phyloP scores from a whole-genome alignment of 1,284 basidiomycete species.

The Kalmanozyma brasiliensis region DNA sequence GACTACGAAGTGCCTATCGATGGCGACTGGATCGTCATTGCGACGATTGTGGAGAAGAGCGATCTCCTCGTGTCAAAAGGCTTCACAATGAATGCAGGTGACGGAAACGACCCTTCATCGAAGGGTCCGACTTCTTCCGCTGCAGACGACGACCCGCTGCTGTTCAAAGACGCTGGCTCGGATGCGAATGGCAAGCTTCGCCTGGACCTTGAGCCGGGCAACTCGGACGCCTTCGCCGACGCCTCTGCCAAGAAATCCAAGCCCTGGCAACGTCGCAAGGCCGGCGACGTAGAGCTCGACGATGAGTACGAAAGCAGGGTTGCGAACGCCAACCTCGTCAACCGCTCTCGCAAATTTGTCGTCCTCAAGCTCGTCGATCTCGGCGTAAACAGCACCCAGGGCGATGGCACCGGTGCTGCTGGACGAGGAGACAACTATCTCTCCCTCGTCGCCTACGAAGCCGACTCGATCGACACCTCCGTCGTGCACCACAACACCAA shows the following conservation, averaged over 20 bases:
- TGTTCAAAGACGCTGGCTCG: conserved; percentile 20
- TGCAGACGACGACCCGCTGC: conserved; percentile 27
- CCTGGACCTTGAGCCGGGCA: conserved; percentile 41
- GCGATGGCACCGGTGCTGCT: conserved; percentile 64
- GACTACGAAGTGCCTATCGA: conserved; percentile 89
- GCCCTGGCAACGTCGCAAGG: conserved; percentile 49
- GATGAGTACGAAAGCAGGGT: conserved; percentile 70
- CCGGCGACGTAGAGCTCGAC: conserved; percentile 64
- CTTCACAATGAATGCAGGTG: too few relatives aligned
- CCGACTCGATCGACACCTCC: conserved; percentile 73
- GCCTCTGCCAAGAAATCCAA: not conserved
- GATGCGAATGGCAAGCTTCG: conserved; percentile 13
- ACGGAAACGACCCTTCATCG: too few relatives aligned
- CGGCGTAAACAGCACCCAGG: conserved; percentile 72
- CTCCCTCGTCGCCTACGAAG: conserved; percentile 85
- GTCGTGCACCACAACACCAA: conserved; percentile 7
- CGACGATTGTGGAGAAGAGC: conserved; percentile 85
- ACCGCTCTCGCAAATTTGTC: conserved; percentile 80
- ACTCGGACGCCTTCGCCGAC: conserved; percentile 19
- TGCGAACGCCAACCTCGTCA: conserved; percentile 11
- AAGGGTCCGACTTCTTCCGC: not conserved
- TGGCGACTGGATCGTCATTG: conserved; percentile 90
- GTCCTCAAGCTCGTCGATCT: conserved; percentile 87
- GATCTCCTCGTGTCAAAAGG: conserved; percentile 74
- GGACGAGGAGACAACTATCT: conserved; percentile 82